phyloP scores from a whole-genome alignment of 306 rosid species.

The Vigna reflexopilosa region DNA sequence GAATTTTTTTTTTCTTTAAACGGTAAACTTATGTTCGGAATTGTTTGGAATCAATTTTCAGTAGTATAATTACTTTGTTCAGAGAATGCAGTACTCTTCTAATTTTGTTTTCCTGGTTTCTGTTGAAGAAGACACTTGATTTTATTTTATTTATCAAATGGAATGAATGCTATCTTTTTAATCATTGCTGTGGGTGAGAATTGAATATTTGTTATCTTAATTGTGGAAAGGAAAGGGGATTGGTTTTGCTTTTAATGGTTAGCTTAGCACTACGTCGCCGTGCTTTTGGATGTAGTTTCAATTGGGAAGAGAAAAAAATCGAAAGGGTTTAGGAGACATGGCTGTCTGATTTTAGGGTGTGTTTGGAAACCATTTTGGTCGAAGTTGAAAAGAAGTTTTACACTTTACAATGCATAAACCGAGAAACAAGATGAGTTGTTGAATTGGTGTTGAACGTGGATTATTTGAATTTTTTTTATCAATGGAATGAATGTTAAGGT shows the following conservation, averaged over 20 bases:
- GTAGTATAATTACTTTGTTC: constrained; percentile 36
- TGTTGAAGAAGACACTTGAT: constrained; percentile 4
- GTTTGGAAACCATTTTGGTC: background rate
- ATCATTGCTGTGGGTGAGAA: background rate
- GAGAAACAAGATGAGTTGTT: too few relatives aligned
- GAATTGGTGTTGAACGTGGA: too few relatives aligned
- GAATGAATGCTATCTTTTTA: constrained; percentile 15
- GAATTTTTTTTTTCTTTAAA: background rate
- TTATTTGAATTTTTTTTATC: too few relatives aligned
- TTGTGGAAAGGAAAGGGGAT: background rate
- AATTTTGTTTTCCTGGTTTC: background rate
- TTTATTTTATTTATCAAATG: background rate
- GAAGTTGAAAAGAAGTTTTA: background rate
- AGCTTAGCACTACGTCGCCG: background rate
- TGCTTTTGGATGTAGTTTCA: background rate
- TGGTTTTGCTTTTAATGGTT: background rate
- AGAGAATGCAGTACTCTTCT: background rate
- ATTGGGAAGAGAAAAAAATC: background rate
- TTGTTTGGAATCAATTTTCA: constrained; percentile 15
- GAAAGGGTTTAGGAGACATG: background rate
- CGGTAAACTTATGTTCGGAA: background rate
- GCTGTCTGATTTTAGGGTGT: background rate
- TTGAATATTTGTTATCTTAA: background rate
- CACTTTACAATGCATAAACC: too few relatives aligned
- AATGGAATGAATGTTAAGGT: too few relatives aligned